Percentiles rank a stretch among this genome's conserved stretches.
phyloP scores from a whole-genome alignment of 2,329 filamentous ascomycete species.

The Verticillium nonalfalfae region DNA sequence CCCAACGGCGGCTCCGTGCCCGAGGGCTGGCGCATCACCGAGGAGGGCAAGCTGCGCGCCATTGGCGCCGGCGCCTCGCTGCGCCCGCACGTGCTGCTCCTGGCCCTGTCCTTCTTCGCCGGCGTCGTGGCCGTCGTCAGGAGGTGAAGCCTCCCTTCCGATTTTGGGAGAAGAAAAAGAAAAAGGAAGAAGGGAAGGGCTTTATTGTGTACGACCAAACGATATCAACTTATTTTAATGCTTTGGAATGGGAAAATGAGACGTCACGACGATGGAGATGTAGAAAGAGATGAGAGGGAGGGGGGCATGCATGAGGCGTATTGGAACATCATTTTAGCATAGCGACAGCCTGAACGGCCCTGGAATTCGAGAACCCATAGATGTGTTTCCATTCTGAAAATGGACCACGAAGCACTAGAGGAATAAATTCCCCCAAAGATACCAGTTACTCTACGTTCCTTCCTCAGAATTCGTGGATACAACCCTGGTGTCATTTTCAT shows the following conservation, averaged over 20 bases:
- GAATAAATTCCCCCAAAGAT: neutral
- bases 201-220: neutral
- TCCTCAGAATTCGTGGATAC: too few species aligned
- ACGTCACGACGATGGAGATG: too few species aligned
- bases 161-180: neutral
- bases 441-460: neutral
- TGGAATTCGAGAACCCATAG: neutral
- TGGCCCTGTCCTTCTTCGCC: slow-evolving; percentile 18
- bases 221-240: slow-evolving; percentile 1
- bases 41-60: slow-evolving; percentile 73
- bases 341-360: neutral
- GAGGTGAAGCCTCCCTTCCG: neutral
- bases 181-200: too few species aligned
- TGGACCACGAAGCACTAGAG: neutral
- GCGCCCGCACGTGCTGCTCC: slow-evolving; percentile 14
- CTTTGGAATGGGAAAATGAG: neutral
- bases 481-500: too few species aligned
- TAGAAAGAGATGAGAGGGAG: too few species aligned
- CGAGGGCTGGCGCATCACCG: slow-evolving; percentile 73
- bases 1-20: slow-evolving; percentile 56
- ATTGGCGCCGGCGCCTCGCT: slow-evolving; percentile 51
- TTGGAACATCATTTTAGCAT: neutral
- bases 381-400: neutral
- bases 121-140: slow-evolving; percentile 10
- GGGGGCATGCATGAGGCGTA: neutral